Evolutionary conservation across 2,329 filamentous ascomycete species (phyloP), one percentile per base, ranked within the genome.

Genomic region (Leptographium radiaticola): DNA sequence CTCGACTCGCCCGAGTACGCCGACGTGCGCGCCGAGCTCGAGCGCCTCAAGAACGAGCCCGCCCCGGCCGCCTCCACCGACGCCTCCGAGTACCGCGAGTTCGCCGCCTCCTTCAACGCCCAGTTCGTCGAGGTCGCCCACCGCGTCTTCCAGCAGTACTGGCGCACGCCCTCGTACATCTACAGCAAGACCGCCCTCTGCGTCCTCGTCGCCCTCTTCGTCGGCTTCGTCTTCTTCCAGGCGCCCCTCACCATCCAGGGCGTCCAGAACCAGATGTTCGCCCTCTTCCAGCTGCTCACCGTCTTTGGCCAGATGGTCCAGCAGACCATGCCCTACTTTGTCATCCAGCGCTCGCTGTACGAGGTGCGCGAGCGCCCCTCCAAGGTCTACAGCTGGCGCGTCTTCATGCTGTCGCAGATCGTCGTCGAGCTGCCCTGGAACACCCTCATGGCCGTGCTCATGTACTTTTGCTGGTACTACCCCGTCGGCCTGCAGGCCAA

Each of bases 341-440:
- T 93, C 61, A 81, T 84, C 30, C 87, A 93, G 63, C 81, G 89
- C 52, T 80, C 84, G 13, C 73, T 94, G 0, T 94, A 93, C 67
- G 89, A 94, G 69, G 86, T 86, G 36, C 86, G 87, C 51, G 89
- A 94, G 69, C 80, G 87, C 5, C 88, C 88, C 0, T 87, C 84
- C 51, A 91, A 90, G 70, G 81, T 87, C 0, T 94, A 94, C 68
- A 82, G 81, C 51, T 94, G 88, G 89, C 82, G 86, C 65, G 80
- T 88, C 6, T 94, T 94, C 65, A 87, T 94, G 76, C 71, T 91
- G 34, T 81, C 84, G 55, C 87, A 90, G 66, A 86, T 95, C 59
- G 70, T 89, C 34, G 87, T 91, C 56, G 90, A 95, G 66, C 71
- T 95, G 2, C 87, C 89, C 0, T 95, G 87, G 83, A 89, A 94